These are phyloP conservation scores for Pezicula carpinea DNA, from an alignment of 2,329 filamentous ascomycete genomes.

Conservation along the genomic window DNA sequence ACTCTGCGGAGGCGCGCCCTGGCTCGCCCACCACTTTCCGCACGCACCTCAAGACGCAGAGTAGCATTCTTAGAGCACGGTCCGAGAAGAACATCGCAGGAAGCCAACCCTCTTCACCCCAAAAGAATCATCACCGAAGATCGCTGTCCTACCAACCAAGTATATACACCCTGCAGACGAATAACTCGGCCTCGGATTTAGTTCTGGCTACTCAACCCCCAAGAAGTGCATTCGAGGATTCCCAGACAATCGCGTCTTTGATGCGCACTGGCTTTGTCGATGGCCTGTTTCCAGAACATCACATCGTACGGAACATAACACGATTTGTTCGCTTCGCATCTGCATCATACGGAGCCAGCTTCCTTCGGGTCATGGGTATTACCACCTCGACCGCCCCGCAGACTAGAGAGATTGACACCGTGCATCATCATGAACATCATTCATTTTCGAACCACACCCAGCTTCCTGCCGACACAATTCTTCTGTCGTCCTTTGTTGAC, in stretches of 20 bases:
- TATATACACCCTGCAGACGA: slow-evolving; percentile 56
- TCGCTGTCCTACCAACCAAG: slow-evolving; percentile 35
- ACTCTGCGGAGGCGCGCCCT: slow-evolving; percentile 39
- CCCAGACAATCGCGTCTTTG: slow-evolving; percentile 21
- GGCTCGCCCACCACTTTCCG: slow-evolving; percentile 37
- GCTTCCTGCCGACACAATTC: slow-evolving; percentile 50
- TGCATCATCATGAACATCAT: slow-evolving; percentile 52
- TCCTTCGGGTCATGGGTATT: slow-evolving; percentile 61
- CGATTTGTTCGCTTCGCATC: slow-evolving; percentile 64
- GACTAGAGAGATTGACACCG: slow-evolving; percentile 28
- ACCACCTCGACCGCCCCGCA: slow-evolving; percentile 39
- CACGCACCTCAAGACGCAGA: slow-evolving; percentile 26
- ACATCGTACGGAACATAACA: slow-evolving; percentile 57
- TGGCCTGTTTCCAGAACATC: slow-evolving; percentile 54
- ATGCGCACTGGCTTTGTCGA: slow-evolving; percentile 46
- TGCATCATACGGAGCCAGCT: slow-evolving; percentile 60
- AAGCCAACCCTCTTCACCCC: slow-evolving; percentile 14
- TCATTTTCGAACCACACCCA: slow-evolving; percentile 61
- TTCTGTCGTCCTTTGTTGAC: slow-evolving; percentile 51
- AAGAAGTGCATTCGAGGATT: slow-evolving; percentile 22
- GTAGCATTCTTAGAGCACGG: slow-evolving; percentile 27
- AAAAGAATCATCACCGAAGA: slow-evolving; percentile 26
- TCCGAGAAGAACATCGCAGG: slow-evolving; percentile 30
- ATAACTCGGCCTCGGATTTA: slow-evolving; percentile 28
- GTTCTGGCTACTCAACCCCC: slow-evolving; percentile 27